Conservation (phyloP, 345 rosid species). For the Salix purpurea region DNA sequence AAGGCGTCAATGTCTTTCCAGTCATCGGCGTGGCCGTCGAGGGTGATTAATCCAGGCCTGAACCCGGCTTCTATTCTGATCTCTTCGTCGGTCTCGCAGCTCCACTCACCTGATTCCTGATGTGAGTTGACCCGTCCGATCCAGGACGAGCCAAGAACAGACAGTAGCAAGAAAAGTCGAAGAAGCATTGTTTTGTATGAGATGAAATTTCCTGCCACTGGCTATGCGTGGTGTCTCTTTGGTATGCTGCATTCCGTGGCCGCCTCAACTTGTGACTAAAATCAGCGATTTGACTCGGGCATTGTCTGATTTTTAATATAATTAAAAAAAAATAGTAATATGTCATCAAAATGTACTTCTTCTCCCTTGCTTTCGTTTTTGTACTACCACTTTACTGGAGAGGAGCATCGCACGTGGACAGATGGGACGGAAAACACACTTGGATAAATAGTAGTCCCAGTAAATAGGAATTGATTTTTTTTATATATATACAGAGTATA, state of each 20-base stretch:
- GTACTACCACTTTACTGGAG: too few species aligned
- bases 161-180: conserved; percentile 6
- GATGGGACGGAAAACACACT: too few species aligned
- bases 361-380: too few species aligned
- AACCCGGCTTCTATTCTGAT: conserved; percentile 61
- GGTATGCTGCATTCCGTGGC: conserved; percentile 4
- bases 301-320: too few species aligned
- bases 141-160: conserved; percentile 16
- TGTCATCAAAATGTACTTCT: too few species aligned
- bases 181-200: conserved; percentile 13
- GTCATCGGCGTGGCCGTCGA: conserved; percentile 85
- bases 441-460: too few species aligned
- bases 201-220: conserved; percentile 3
- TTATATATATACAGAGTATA: too few species aligned
- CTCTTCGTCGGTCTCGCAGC: conserved; percentile 63
- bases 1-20: conserved; percentile 74
- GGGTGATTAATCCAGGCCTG: conserved; percentile 69
- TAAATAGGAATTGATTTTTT: too few species aligned
- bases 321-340: too few species aligned
- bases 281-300: not conserved
- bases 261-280: not conserved
- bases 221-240: not conserved
- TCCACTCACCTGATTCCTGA: conserved; percentile 86
- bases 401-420: too few species aligned
- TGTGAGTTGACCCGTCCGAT: conserved; percentile 46